Base-by-base conservation (phyloP, 139 green algal genomes). In the Zygnema circumcarinatum region DNA sequence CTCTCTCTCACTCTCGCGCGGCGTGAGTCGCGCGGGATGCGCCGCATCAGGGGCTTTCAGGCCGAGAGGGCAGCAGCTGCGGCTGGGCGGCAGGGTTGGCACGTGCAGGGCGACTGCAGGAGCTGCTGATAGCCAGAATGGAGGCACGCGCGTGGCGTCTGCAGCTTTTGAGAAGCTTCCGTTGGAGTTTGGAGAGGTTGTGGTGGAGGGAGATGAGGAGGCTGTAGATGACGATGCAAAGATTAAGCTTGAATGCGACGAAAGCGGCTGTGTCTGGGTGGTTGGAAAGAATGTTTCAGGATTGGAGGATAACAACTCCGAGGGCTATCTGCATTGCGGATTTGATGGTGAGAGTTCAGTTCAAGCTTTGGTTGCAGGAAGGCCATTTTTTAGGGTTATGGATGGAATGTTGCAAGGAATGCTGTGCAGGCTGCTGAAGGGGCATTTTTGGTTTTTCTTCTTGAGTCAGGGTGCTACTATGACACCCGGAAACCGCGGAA, bases 181-280 rank as follows among this genome's bases (percentile, higher is more conserved):
- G 7, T 29, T 36, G 39, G 78, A 85, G 53, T 78, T 31, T n/a
- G 80, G 80, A 21, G 80, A 86, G 80, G n/a, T 40, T 41, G 47
- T 86, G 42, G 53, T 86, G 47, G 31, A 74, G 38, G 38, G 76
- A 3, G 80, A 86, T 25, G 54, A 40, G 47, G 25, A 35, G 80
- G 80, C 35, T 68, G 52, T 41, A 38, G 80, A 85, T 3, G 78
- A 85, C 31, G 78, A 86, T 38, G 40, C 69, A 31, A 69, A 40
- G 53, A 81, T 81, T 29, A 87, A 82, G 67, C 67, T 87, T 31
- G 81, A 87, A 74, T 87, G 81, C 33, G 81, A 87, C n/a, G 81
- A 87, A 40, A 87, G 67, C 81, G 81, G 81, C 35, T 87, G 81
- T 35, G 81, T 87, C 1, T 47, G 78, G 38, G 56, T 87, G 31